Conservation (phyloP, 768 basidiomycete species). For the Termitomyces sp. region DNA sequence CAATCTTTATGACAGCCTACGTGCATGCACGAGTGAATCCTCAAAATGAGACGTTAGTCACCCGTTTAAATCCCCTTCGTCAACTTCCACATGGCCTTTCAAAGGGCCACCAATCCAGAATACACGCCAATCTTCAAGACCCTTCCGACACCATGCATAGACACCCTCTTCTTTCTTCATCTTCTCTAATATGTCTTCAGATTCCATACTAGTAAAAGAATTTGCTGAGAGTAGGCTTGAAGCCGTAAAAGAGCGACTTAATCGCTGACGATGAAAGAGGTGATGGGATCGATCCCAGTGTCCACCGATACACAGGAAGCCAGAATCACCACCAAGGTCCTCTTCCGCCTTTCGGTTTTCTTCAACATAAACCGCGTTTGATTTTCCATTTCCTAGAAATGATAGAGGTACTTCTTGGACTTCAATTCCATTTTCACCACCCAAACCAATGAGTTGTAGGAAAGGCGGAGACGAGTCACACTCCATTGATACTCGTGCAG, state of each 20-base stretch:
- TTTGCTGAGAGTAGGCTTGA: conserved; percentile 35
- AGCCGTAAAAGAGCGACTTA: conserved; percentile 41
- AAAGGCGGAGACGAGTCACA: conserved; percentile 30
- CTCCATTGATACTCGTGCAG: conserved; percentile 36
- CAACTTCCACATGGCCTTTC: conserved; percentile 22
- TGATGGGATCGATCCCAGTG: conserved; percentile 46
- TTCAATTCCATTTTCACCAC: conserved; percentile 65
- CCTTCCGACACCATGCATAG: conserved; percentile 78
- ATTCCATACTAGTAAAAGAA: conserved; percentile 48
- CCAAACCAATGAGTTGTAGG: conserved; percentile 65
- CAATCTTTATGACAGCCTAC: neutral
- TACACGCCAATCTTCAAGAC: conserved; percentile 69
- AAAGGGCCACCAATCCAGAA: conserved; percentile 74
- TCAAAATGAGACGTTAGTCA: neutral
- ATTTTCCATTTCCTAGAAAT: conserved; percentile 47
- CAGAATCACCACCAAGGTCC: conserved; percentile 61
- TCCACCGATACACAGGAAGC: conserved; percentile 49
- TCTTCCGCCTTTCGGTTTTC: conserved; percentile 51
- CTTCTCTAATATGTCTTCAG: conserved; percentile 42
- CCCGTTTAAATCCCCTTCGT: conserved; percentile 1
- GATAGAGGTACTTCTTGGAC: conserved; percentile 61
- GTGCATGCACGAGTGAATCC: neutral
- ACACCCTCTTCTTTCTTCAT: conserved; percentile 57
- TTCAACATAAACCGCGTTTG: conserved; percentile 25
- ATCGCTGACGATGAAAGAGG: conserved; percentile 20